phyloP scores from a whole-genome alignment of 345 rosid genomes.

The Euphorbia tirucalli region DNA sequence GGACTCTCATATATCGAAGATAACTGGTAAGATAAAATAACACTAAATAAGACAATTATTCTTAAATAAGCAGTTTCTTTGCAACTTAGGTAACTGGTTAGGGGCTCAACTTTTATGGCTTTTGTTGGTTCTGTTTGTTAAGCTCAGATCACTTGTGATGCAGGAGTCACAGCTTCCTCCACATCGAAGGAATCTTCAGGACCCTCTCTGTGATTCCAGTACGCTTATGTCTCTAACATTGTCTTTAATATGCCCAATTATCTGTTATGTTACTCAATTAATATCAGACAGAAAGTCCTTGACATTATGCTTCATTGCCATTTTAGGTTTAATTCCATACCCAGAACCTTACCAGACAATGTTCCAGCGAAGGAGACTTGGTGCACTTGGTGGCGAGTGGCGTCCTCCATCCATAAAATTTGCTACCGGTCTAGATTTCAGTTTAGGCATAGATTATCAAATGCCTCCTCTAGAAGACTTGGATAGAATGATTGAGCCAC shows the following conservation, averaged over 20 bases:
- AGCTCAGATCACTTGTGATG: constrained; percentile 14
- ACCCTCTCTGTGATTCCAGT: constrained; percentile 35
- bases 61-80: not conserved
- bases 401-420: constrained; percentile 24
- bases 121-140: constrained; percentile 8
- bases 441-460: constrained; percentile 31
- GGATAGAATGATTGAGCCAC: constrained; percentile 31
- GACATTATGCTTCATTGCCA: not conserved
- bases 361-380: constrained; percentile 31
- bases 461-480: constrained; percentile 30
- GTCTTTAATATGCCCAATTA: constrained; percentile 20
- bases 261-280: not conserved
- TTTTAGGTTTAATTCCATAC: constrained; percentile 31
- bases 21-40: not conserved
- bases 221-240: constrained; percentile 23
- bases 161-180: constrained; percentile 31
- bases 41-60: not conserved
- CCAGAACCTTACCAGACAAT: constrained; percentile 34
- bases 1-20: not conserved
- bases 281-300: not conserved
- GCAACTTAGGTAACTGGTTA: constrained; percentile 13
- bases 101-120: constrained; percentile 6
- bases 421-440: constrained; percentile 23
- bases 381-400: constrained; percentile 31
- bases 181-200: constrained; percentile 28